Percentiles rank a stretch among this genome's conserved stretches.
Evolutionary conservation across 345 rosid genomes (phyloP).

Genomic region (Citrus trifoliata): DNA sequence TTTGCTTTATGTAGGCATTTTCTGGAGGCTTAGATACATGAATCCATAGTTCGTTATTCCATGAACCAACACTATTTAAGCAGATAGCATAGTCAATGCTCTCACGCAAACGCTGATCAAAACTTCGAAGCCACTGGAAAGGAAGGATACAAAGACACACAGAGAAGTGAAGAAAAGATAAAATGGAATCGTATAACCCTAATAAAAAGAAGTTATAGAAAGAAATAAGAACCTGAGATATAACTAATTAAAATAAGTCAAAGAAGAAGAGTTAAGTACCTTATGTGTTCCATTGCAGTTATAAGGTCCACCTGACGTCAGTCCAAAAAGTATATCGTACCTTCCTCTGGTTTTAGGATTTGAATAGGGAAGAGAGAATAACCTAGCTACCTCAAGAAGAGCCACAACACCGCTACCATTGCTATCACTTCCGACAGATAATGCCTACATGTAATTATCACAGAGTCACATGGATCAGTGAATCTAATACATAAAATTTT

Average conservation of each 20-base stretch:
- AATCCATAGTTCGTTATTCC: constrained; percentile 64
- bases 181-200: constrained; percentile 1
- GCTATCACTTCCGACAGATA: constrained; percentile 95
- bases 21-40: constrained; percentile 98
- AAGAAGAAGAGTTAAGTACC: constrained; percentile 43
- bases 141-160: constrained; percentile 1
- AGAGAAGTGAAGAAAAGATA: not conserved
- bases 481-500: not conserved
- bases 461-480: not conserved
- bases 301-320: constrained; percentile 96
- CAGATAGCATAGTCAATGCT: constrained; percentile 96
- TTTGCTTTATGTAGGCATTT: constrained; percentile 81
- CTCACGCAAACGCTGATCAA: constrained; percentile 96
- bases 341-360: constrained; percentile 95
- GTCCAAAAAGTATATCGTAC: constrained; percentile 88
- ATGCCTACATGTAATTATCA: constrained; percentile 48
- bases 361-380: constrained; percentile 85
- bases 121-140: constrained; percentile 93
- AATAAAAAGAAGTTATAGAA: not conserved
- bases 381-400: constrained; percentile 95
- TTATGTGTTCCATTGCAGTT: constrained; percentile 94
- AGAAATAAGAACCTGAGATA: not conserved
- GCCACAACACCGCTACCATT: constrained; percentile 95
- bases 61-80: constrained; percentile 88
- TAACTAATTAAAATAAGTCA: constrained; percentile 4